phyloP scores from a whole-genome alignment of 345 rosid genomes.

The Mercurialis annua region DNA sequence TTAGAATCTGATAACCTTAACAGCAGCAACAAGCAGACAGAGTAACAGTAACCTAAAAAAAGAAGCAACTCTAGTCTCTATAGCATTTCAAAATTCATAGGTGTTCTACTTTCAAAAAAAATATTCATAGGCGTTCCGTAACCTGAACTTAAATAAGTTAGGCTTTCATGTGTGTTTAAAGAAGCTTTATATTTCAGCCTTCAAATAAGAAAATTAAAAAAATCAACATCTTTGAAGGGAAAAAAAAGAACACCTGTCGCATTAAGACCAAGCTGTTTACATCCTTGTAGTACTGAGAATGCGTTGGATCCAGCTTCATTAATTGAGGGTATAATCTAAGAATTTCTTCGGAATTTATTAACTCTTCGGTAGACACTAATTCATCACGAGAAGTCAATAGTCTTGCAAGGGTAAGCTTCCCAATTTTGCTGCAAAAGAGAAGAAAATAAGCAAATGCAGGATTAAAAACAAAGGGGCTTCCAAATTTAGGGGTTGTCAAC shows the following conservation, averaged over 20 bases:
- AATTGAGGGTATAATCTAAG: conserved; percentile 60
- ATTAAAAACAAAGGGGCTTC: conserved; percentile 5
- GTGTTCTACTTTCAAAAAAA: too few relatives aligned
- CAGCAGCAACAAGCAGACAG: background rate
- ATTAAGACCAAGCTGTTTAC: conserved; percentile 60
- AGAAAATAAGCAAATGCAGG: background rate
- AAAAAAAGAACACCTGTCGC: conserved; percentile 44
- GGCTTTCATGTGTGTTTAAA: background rate
- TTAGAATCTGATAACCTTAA: too few relatives aligned
- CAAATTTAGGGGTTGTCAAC: conserved; percentile 11
- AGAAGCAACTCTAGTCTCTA: background rate
- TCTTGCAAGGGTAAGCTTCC: conserved; percentile 89
- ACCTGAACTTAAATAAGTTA: background rate
- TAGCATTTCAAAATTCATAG: too few relatives aligned
- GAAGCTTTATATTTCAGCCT: background rate
- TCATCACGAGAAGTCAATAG: conserved; percentile 68
- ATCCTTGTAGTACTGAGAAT: conserved; percentile 71
- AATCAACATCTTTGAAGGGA: background rate
- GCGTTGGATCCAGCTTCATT: conserved; percentile 66
- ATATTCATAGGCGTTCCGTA: background rate
- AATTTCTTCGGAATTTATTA: conserved; percentile 54
- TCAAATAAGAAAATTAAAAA: background rate
- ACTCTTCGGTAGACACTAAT: conserved; percentile 30
- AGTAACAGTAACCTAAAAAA: background rate
- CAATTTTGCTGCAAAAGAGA: conserved; percentile 68